Evolutionary conservation across 495 filamentous ascomycete genomes (phyloP), one percentile per base, ranked within the genome.

Genomic region (Cercophora scortea): DNA sequence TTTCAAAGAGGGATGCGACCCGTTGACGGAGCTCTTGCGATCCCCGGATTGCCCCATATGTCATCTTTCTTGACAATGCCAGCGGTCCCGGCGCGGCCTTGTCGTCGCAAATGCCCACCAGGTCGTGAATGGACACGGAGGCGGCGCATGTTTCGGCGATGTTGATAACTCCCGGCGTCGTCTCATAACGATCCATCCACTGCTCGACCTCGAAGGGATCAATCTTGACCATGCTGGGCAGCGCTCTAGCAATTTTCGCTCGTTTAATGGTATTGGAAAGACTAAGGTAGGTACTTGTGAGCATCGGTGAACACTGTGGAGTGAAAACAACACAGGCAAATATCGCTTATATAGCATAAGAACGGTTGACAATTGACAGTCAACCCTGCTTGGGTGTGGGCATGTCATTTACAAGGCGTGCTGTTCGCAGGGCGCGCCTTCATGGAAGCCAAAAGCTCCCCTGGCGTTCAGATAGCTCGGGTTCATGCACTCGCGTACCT

Each of bases 181-280:
- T 79, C 59, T 96, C 89, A 66, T 90, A 83, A 48, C 78, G 71
- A 75, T 93, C 87, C 90, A 96, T 95, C 89, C 90, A 96, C 82
- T 94, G 82, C 70, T 95, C 89, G 11, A 94, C 86, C 18, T 82
- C 81, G 63, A 94, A 95, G 15, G 78, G 70, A 45, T 79, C 69
- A 56, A 90, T 78, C 56, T 82, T 77, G 32, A 89, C 85, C 84
- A 89, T 89, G 17, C 43, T 71, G 61, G 11, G 7, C 6, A 38
- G 7, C 13, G 36, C 10, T 38, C 13, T 3, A 38, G 7, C 36
- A 10, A 13, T 38, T 43, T 9, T 16, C 15, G 25, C 25, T 25
- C 25, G 25, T 25, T 2, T 25, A 2, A 5, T 25, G 25, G 5
- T 5, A 2, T 25, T 25, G 25, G 25, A 25, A 25, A 5, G 5